Evolutionary conservation across 2,329 filamentous ascomycete species (phyloP).

Genomic region (Pseudocercospora ulei): DNA sequence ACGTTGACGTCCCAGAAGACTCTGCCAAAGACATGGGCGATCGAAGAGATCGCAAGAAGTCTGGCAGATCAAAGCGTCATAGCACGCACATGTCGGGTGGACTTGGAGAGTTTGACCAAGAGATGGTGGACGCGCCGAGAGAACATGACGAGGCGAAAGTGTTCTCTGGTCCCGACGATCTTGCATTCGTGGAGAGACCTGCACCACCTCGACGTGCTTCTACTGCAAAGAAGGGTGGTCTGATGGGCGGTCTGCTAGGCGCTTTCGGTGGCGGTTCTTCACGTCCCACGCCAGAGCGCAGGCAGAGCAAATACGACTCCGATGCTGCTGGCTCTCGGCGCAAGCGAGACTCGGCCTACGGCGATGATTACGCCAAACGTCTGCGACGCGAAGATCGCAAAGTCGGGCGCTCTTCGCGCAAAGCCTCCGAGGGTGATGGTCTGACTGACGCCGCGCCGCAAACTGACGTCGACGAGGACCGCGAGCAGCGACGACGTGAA

Average conservation of each 20-base stretch:
- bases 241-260: conserved; percentile 50
- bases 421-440: conserved; percentile 28
- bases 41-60: conserved; percentile 30
- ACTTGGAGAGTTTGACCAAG: conserved; percentile 36
- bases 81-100: conserved; percentile 36
- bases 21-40: conserved; percentile 32
- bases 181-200: conserved; percentile 47
- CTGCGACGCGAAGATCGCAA: conserved; percentile 34
- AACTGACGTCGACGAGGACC: conserved; percentile 29
- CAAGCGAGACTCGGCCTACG: conserved; percentile 31
- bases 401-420: conserved; percentile 29
- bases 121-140: conserved; percentile 37
- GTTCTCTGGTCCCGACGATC: conserved; percentile 43
- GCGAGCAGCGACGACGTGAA: conserved; percentile 32
- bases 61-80: conserved; percentile 38
- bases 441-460: conserved; percentile 25
- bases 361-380: conserved; percentile 32
- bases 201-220: conserved; percentile 51
- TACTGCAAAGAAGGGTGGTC: conserved; percentile 47
- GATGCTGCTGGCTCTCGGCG: conserved; percentile 30
- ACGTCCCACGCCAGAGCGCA: conserved; percentile 26
- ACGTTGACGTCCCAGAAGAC: conserved; percentile 43
- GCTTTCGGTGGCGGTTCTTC: conserved; percentile 29
- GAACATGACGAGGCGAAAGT: conserved; percentile 37
- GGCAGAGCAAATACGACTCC: conserved; percentile 32